A percentile compares a stretch with the other conserved stretches of the same genome.
These are phyloP conservation scores for Rhizopogon vulgaris DNA, from an alignment of 768 basidiomycete species.

Conservation along the genomic window DNA sequence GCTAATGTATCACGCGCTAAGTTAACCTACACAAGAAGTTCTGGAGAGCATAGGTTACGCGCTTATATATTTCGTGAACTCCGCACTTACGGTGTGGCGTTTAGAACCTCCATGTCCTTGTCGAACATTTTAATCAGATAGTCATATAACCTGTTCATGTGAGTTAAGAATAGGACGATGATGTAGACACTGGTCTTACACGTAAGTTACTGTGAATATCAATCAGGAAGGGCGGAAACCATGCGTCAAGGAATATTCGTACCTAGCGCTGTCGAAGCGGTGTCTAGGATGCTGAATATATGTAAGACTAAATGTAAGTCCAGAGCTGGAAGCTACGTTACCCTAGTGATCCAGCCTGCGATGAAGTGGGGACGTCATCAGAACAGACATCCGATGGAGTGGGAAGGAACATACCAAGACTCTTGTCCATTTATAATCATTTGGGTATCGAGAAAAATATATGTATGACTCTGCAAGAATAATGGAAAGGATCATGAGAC, in stretches of 20 bases:
- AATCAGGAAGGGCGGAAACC: conserved; percentile 3
- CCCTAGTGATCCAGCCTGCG: conserved; percentile 17
- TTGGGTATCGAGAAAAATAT: conserved; percentile 23
- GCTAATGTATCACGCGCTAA: not conserved
- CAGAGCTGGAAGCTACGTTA: not conserved
- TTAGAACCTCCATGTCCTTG: conserved; percentile 15
- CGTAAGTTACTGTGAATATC: conserved; percentile 16
- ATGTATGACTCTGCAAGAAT: conserved; percentile 20
- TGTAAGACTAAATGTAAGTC: not conserved
- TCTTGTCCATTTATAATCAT: conserved; percentile 12
- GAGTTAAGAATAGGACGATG: conserved; percentile 5
- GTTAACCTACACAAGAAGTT: conserved; percentile 25
- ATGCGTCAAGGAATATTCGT: not conserved
- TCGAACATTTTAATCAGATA: conserved; percentile 21
- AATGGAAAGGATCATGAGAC: not conserved
- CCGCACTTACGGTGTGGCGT: conserved; percentile 20
- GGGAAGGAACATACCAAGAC: conserved; percentile 12
- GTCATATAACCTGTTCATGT: conserved; percentile 19
- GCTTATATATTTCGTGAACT: not conserved
- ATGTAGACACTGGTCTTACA: conserved; percentile 11
- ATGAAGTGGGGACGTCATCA: not conserved
- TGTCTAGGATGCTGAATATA: conserved; percentile 16
- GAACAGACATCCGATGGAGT: not conserved
- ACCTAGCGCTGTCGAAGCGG: conserved; percentile 20
- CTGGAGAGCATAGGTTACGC: conserved; percentile 10